Evolutionary conservation across 441 rosid species (phyloP).

Genomic region (Populus hybrid): DNA sequence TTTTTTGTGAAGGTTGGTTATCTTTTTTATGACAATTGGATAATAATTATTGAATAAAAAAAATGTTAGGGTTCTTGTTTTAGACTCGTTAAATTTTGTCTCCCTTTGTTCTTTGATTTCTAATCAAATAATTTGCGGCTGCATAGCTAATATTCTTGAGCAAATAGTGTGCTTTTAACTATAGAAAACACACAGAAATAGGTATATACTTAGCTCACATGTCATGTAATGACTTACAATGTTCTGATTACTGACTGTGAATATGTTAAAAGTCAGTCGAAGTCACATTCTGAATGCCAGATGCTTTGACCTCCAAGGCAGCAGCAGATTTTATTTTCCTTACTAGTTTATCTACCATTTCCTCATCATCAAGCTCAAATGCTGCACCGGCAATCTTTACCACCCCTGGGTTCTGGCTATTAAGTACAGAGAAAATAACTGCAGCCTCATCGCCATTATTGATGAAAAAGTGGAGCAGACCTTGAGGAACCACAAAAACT

Average conservation of each 20-base stretch:
- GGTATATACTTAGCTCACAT: not conserved
- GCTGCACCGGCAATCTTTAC: constrained; percentile 37
- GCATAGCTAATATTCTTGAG: not conserved
- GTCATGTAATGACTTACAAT: not conserved
- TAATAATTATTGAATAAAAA: too few relatives aligned
- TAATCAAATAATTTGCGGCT: not conserved
- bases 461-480: constrained; percentile 59
- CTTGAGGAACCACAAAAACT: constrained; percentile 67
- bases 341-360: constrained; percentile 22
- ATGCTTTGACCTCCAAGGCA: not conserved
- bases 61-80: too few relatives aligned
- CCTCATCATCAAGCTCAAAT: constrained; percentile 30
- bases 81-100: too few relatives aligned
- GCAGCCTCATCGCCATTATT: constrained; percentile 62
- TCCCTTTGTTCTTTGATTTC: too few relatives aligned
- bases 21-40: too few relatives aligned
- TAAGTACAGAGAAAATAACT: constrained; percentile 50
- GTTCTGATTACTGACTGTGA: constrained; percentile 7
- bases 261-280: constrained; percentile 4
- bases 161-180: not conserved
- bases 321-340: constrained; percentile 31
- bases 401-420: constrained; percentile 82
- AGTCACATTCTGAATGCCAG: constrained; percentile 4
- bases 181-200: not conserved
- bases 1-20: too few relatives aligned